These are phyloP conservation scores for Herpetomonas tarakana DNA, from an alignment of 208 protist genomes.

Conservation along the genomic window DNA sequence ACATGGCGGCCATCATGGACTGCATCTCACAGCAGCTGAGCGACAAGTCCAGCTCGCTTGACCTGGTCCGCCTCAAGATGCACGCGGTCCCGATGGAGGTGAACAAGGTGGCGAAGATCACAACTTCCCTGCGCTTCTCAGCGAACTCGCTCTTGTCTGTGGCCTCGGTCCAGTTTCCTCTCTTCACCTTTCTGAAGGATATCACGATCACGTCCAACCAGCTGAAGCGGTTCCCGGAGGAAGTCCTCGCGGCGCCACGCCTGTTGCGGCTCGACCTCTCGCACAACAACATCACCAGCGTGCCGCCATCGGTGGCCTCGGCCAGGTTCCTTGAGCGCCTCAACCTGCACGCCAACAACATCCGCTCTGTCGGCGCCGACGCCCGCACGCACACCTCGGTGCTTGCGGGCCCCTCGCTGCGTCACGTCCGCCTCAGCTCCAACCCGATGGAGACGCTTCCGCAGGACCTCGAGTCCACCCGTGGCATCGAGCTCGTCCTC, in stretches of 20 bases:
- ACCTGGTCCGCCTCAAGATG: slow-evolving; percentile 20
- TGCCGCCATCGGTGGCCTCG: slow-evolving; percentile 29
- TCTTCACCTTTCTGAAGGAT: slow-evolving; percentile 47
- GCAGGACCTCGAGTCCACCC: slow-evolving; percentile 34
- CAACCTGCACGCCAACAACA: slow-evolving; percentile 63
- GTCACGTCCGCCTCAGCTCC: slow-evolving; percentile 57
- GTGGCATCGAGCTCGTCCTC: slow-evolving; percentile 57
- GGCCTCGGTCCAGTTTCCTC: slow-evolving; percentile 22
- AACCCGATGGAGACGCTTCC: slow-evolving; percentile 68
- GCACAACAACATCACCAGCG: slow-evolving; percentile 53
- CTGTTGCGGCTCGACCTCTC: slow-evolving; percentile 71
- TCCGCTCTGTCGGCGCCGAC: slow-evolving; percentile 38
- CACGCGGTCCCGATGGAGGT: slow-evolving; percentile 13
- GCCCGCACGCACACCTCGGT: slow-evolving; percentile 24
- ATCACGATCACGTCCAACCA: slow-evolving; percentile 56
- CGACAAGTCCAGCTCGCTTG: slow-evolving; percentile 11
- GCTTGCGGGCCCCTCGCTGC: slow-evolving; percentile 51
- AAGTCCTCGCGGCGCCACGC: slow-evolving; percentile 47
- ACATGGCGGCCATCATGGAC: slow-evolving; percentile 5
- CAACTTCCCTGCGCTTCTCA: slow-evolving; percentile 26
- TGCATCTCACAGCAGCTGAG: slow-evolving; percentile 4
- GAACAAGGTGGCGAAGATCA: slow-evolving; percentile 17
- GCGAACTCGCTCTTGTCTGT: slow-evolving; percentile 42
- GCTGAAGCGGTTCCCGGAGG: slow-evolving; percentile 52
- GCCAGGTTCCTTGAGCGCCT: slow-evolving; percentile 54